Conservation (phyloP, 2,329 filamentous ascomycete species). For the Ophiocordyceps australis region DNA sequence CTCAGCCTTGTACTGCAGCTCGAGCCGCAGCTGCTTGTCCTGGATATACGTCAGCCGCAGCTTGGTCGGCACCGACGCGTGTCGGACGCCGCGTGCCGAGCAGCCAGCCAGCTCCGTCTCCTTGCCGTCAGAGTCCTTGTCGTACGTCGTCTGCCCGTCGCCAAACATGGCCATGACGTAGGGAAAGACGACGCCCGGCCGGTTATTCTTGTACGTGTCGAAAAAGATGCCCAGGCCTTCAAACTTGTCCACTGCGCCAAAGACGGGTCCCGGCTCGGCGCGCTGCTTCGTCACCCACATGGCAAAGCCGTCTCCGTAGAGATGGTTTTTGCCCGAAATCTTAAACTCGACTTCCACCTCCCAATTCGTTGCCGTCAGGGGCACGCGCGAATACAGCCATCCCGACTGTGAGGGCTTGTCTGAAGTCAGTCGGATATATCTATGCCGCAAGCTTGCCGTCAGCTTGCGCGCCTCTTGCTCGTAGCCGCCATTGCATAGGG, state of each 20-base stretch:
- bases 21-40: slow-evolving; percentile 78
- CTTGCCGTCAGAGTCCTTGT: slow-evolving; percentile 91
- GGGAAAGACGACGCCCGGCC: slow-evolving; percentile 85
- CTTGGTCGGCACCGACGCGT: slow-evolving; percentile 64
- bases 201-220: slow-evolving; percentile 99
- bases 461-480: neutral
- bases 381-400: slow-evolving; percentile 87
- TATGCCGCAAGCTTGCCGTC: slow-evolving; percentile 16
- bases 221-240: slow-evolving; percentile 91
- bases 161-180: slow-evolving; percentile 98
- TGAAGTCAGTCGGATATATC: slow-evolving; percentile 82
- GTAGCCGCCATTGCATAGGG: too few relatives aligned
- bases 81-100: slow-evolving; percentile 81
- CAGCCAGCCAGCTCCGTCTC: slow-evolving; percentile 83
- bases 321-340: slow-evolving; percentile 71
- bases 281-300: slow-evolving; percentile 97
- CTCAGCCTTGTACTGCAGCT: slow-evolving; percentile 86
- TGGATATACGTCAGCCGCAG: slow-evolving; percentile 88
- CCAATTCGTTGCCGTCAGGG: slow-evolving; percentile 96
- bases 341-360: slow-evolving; percentile 94
- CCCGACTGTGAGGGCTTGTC: slow-evolving; percentile 82
- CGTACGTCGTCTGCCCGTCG: slow-evolving; percentile 75
- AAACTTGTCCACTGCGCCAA: slow-evolving; percentile 74
- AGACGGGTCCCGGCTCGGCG: slow-evolving; percentile 62
- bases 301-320: slow-evolving; percentile 92